phyloP scores from a whole-genome alignment of 148 eudicot genomes.

The Amaranthus cruentus region DNA sequence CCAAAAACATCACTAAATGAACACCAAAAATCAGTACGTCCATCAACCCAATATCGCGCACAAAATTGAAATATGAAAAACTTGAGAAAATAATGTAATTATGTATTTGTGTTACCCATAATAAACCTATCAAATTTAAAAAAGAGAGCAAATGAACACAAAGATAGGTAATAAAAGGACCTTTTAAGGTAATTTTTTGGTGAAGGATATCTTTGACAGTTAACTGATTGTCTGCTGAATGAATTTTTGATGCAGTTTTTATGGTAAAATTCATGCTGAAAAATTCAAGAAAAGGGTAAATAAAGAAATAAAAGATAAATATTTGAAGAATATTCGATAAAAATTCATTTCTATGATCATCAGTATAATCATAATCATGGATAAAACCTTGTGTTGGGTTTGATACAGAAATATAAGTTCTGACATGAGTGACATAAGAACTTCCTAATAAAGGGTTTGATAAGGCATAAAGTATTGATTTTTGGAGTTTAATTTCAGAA shows the following conservation, averaged over 20 bases:
- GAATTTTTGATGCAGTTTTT: background rate
- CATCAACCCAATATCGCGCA: background rate
- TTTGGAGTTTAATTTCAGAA: conserved; percentile 9
- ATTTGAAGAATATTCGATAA: background rate
- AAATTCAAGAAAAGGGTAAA: conserved; percentile 11
- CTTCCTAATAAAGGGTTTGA: background rate
- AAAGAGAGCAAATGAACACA: conserved; percentile 16
- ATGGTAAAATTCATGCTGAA: conserved; percentile 9
- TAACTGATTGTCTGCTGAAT: background rate
- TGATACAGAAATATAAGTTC: background rate
- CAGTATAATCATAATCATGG: background rate
- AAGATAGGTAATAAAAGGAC: background rate
- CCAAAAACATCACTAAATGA: conserved; percentile 6
- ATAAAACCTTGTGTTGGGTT: no score
- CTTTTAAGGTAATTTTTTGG: background rate
- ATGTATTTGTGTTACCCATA: background rate
- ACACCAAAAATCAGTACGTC: background rate
- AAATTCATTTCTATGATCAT: background rate
- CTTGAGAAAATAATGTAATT: background rate
- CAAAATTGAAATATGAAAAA: background rate
- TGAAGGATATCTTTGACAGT: background rate
- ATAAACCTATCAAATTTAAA: background rate
- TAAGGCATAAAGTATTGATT: background rate
- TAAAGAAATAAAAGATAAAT: conserved; percentile 7
- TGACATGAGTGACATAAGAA: no score